Evolutionary conservation across 2,329 filamentous ascomycete genomes (phyloP).

Genomic region (Alternaria dauci): DNA sequence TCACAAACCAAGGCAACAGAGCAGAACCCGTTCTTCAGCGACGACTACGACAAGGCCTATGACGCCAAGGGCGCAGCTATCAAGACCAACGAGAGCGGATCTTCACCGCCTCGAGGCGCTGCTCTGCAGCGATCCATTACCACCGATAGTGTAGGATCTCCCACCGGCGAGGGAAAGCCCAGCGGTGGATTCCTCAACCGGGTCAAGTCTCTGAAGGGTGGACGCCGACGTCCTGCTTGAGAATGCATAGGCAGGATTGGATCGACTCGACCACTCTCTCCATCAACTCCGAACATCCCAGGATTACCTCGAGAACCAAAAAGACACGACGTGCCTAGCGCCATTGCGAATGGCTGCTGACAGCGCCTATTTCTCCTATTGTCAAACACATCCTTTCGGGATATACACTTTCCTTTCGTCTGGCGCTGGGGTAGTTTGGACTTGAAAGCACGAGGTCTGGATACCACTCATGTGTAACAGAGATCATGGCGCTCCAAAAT

Average conservation of each 20-base stretch:
- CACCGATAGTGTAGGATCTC: slow-evolving; percentile 41
- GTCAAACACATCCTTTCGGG: slow-evolving; percentile 24
- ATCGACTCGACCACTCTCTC: neutral
- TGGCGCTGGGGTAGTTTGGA: slow-evolving; percentile 26
- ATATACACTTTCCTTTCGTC: slow-evolving; percentile 22
- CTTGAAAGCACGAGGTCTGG: slow-evolving; percentile 29
- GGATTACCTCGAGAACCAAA: neutral
- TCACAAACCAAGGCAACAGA: slow-evolving; percentile 50
- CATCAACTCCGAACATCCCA: neutral
- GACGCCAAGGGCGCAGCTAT: slow-evolving; percentile 70
- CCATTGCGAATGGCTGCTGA: neutral
- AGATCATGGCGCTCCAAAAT: slow-evolving; percentile 15
- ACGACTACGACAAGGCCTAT: slow-evolving; percentile 74
- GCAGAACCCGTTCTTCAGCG: slow-evolving; percentile 80
- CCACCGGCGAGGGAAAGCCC: slow-evolving; percentile 36
- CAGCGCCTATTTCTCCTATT: slow-evolving; percentile 24
- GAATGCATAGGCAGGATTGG: neutral
- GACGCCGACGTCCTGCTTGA: slow-evolving; percentile 45
- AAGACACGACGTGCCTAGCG: slow-evolving; percentile 2
- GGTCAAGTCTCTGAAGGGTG: slow-evolving; percentile 52
- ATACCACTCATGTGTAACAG: slow-evolving; percentile 37
- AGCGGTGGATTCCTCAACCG: slow-evolving; percentile 47
- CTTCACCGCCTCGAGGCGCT: slow-evolving; percentile 43
- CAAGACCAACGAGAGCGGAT: slow-evolving; percentile 55
- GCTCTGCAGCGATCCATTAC: slow-evolving; percentile 44